These are phyloP conservation scores for Biscogniauxia mediterranea DNA, from an alignment of 2,329 filamentous ascomycete species.

Conservation along the genomic window DNA sequence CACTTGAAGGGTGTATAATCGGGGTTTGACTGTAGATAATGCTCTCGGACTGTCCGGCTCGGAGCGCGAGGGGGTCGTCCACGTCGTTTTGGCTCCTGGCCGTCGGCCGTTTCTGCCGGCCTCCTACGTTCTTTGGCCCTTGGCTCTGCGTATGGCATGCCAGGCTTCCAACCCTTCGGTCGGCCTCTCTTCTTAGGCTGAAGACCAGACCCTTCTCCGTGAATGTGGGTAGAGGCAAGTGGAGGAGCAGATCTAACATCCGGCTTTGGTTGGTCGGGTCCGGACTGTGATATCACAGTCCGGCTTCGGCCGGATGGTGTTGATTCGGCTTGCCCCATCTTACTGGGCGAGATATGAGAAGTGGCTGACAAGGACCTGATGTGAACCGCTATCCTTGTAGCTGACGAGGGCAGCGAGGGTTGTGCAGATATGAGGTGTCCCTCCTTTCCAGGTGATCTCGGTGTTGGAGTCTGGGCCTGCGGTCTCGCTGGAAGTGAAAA, in stretches of 20 bases:
- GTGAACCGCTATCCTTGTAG: slow-evolving; percentile 24
- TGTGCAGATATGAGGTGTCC: slow-evolving; percentile 7
- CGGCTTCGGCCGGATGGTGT: slow-evolving; percentile 3
- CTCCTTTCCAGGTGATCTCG: slow-evolving; percentile 2
- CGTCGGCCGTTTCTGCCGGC: slow-evolving; percentile 11
- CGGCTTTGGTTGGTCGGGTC: slow-evolving; percentile 5
- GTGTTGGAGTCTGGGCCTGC: slow-evolving; percentile 1
- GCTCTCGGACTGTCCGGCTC: slow-evolving; percentile 38
- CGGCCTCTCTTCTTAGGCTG: slow-evolving; percentile 41
- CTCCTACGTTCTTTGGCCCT: slow-evolving; percentile 22
- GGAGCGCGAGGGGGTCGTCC: slow-evolving; percentile 42
- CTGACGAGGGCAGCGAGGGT: slow-evolving; percentile 6
- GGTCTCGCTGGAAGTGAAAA: slow-evolving; percentile 6
- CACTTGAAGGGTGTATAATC: slow-evolving; percentile 54
- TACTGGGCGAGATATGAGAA: slow-evolving; percentile 16
- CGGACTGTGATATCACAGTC: slow-evolving; percentile 2
- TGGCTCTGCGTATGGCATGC: slow-evolving; percentile 30
- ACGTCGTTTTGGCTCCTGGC: slow-evolving; percentile 36
- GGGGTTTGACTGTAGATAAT: slow-evolving; percentile 42
- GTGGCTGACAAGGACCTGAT: slow-evolving; percentile 23
- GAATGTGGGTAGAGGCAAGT: slow-evolving; percentile 7
- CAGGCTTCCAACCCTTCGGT: slow-evolving; percentile 47
- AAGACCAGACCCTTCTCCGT: slow-evolving; percentile 12
- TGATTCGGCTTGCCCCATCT: slow-evolving; percentile 3
- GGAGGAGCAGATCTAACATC: slow-evolving; percentile 5